phyloP scores from a whole-genome alignment of 2,329 filamentous ascomycete genomes.

The Triangularia verruculosa region DNA sequence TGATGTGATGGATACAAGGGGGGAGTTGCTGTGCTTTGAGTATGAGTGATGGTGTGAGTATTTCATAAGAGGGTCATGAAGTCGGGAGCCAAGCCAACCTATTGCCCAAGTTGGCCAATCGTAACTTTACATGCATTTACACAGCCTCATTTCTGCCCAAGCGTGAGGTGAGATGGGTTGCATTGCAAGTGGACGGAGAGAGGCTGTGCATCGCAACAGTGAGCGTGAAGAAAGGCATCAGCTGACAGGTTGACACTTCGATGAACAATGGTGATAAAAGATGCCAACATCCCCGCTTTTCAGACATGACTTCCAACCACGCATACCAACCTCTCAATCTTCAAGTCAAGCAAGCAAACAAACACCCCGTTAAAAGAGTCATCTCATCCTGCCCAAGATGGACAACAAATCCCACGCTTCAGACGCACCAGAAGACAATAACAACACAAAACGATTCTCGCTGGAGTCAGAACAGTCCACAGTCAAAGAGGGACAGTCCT shows the following conservation, averaged over 20 bases:
- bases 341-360: not conserved
- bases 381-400: not conserved
- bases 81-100: not conserved
- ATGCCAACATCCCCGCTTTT: not conserved
- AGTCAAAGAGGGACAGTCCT: not conserved
- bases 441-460: not conserved
- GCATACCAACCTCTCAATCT: not conserved
- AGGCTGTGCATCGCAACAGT: not conserved
- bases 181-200: not conserved
- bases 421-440: not conserved
- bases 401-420: not conserved
- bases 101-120: not conserved
- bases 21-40: constrained; percentile 19
- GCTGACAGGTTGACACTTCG: not conserved
- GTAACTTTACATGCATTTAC: not conserved
- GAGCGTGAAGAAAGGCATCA: not conserved
- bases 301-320: not conserved
- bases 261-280: not conserved
- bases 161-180: not conserved
- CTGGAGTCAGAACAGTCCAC: not conserved
- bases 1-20: constrained; percentile 23
- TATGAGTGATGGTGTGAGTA: constrained; percentile 8
- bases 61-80: not conserved
- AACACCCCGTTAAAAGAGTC: not conserved
- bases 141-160: not conserved